These are phyloP conservation scores for Debaryomyces tyrocola DNA, from an alignment of 805 yeast species.

Conservation along the genomic window DNA sequence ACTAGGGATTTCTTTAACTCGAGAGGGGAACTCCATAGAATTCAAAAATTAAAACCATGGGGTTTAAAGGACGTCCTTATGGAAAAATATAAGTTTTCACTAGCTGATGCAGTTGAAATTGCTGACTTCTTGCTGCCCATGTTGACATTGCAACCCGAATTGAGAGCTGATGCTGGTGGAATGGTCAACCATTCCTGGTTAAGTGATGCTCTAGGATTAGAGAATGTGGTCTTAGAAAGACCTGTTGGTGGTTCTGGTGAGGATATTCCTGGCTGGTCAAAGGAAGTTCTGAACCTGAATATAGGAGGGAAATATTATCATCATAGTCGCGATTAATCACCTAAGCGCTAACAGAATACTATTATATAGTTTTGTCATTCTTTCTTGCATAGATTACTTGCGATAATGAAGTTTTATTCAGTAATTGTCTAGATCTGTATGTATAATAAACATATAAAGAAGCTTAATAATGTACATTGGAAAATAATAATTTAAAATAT, in stretches of 20 bases:
- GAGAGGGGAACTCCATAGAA: slow-evolving; percentile 71
- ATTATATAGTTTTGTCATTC: too few relatives aligned
- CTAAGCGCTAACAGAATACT: too few relatives aligned
- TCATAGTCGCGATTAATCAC: neutral
- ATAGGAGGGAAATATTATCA: slow-evolving; percentile 4
- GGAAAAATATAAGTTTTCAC: slow-evolving; percentile 80
- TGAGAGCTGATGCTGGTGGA: slow-evolving; percentile 95
- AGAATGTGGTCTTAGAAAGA: slow-evolving; percentile 67
- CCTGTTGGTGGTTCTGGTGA: slow-evolving; percentile 78
- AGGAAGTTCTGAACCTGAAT: slow-evolving; percentile 38
- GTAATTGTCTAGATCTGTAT: too few relatives aligned
- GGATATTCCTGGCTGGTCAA: slow-evolving; percentile 90
- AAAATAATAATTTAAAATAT: too few relatives aligned
- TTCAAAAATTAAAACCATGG: slow-evolving; percentile 86
- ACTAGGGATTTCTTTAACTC: slow-evolving; percentile 63
- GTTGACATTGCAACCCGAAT: slow-evolving; percentile 75
- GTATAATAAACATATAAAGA: too few relatives aligned
- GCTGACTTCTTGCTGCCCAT: slow-evolving; percentile 81
- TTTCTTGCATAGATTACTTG: too few relatives aligned
- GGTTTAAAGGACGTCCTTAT: slow-evolving; percentile 73
- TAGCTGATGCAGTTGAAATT: slow-evolving; percentile 67
- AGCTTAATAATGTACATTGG: too few relatives aligned
- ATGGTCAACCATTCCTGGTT: slow-evolving; percentile 87
- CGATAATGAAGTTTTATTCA: too few relatives aligned
- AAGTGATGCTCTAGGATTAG: slow-evolving; percentile 74